Evolutionary conservation across 2,329 filamentous ascomycete genomes (phyloP), one percentile per base, ranked within the genome.

Genomic region (Drechslerella coelobrocha): DNA sequence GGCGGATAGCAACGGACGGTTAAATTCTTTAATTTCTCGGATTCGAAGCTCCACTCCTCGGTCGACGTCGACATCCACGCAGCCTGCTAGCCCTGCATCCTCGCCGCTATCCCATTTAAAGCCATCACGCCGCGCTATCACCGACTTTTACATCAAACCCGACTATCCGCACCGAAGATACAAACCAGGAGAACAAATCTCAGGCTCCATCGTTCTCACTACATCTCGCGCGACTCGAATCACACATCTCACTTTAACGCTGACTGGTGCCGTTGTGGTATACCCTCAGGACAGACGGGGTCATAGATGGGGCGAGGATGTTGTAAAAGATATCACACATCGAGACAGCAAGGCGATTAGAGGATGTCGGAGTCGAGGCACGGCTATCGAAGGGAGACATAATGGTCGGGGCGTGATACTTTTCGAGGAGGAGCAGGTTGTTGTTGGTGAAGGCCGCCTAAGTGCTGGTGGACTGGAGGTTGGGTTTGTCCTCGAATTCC

Each of bases 111-210:
- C 65, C 1, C 65, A 69, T 31, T 52, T 69, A 2, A 62, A 61
- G 48, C 72, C 81, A 81, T 77, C 80, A 78, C 68, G 82, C 57
- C 88, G 89, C 75, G 86, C 89, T 78, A 82, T 91, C 74, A 83
- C 86, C 80, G 90, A 93, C 77, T 94, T 92, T 80, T 86, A 90
- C 79, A 86, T 94, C 78, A 85, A 86, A 73, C 85, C 89, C 53
- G 84, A 90, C 77, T 89, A 93, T 77, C 90, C 90, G 10, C 88
- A 92, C 79, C 87, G 87, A 73, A 87, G 89, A 76, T 92, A 92
- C 79, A 83, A 82, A 24, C 88, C 89, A 2, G 90, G 90, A 71
- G 90, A 93, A 76, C 81, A 87, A 73, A 88, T 94, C 50, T 85
- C 84, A 65, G 90, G 90, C 59, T 85, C 85, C 73, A 89, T 93